Evolutionary conservation across 148 eudicot species (phyloP), one percentile per base, ranked within the genome.

Genomic region (Polygonum aviculare): DNA sequence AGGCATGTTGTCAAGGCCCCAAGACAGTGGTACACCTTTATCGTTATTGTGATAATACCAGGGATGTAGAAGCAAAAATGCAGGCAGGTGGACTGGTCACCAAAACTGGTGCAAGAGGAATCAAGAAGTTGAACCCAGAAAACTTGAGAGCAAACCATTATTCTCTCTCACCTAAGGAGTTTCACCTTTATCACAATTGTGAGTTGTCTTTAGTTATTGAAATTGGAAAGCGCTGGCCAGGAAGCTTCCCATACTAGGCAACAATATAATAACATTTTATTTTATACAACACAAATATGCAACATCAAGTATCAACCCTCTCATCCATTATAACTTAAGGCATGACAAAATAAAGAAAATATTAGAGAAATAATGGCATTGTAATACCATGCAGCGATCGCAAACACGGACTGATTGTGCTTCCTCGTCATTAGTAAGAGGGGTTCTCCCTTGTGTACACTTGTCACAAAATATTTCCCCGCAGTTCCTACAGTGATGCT

Each of bases 401-500:
- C 96, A 91, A 77, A 91, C 96, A 63, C 96, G 96, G 85, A 89
- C 96, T 44, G 84, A 82, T 39, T 85, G 90, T 44, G 92, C 92
- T 83, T 90, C 80, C 75, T 87, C 92, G 51, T 91, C 96, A 76
- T 87, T 79, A 33, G 87, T 91, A 73, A 90, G 92, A 51, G 96
- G 88, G 45, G 82, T 88, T 82, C 96, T 87, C 39, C 96, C 96
- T 65, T 83, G 96, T n/a, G 92, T 89, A 77, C 96, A 91, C 83
- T 91, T 91, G 81, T 91, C 92, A 60, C 96, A 91, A 76, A 87
- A 91, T 71, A 91, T 81, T 49, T 91, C 96, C 72, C 96, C 96
- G 83, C 96, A 91, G 79, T 91, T 91, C 73, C 96, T 87, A 79
- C 96, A 91, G 79, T 91, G 96, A 82, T 91, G 96, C 92, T 91